Evolutionary conservation across 139 green algal species (phyloP).

Genomic region (Tetraselmis chui): DNA sequence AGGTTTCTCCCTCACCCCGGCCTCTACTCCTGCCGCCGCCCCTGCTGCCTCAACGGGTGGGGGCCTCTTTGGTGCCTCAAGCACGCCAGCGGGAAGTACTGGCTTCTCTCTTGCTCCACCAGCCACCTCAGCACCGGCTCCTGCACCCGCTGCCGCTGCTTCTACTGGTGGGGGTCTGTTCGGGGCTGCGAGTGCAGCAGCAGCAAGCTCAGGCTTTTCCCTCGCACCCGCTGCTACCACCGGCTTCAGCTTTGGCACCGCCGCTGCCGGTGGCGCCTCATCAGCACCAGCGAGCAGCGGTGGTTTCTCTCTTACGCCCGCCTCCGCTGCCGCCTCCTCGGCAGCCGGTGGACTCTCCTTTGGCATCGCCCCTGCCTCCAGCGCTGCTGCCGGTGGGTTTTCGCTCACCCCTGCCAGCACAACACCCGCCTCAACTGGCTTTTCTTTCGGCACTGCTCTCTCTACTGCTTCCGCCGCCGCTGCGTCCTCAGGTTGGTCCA

Average conservation of each 20-base stretch:
- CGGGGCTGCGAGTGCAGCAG: background rate
- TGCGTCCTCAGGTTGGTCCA: background rate
- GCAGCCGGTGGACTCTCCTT: background rate
- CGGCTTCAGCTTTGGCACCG: background rate
- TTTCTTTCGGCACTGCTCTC: background rate
- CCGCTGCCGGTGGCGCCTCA: background rate
- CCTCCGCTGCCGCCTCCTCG: background rate
- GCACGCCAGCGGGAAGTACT: background rate
- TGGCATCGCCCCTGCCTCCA: background rate
- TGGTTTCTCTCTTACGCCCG: background rate
- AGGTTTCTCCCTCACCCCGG: background rate
- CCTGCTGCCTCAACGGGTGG: background rate
- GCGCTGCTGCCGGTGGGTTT: background rate
- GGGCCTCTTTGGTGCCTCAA: background rate
- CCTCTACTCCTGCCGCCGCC: background rate
- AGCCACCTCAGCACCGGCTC: background rate
- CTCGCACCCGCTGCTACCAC: background rate
- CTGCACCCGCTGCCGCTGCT: too few relatives aligned
- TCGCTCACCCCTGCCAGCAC: background rate
- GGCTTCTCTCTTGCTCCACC: background rate
- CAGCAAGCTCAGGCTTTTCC: background rate
- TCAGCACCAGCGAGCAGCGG: background rate
- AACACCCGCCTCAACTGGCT: background rate
- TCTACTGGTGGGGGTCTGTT: background rate
- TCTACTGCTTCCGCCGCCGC: background rate